These are phyloP conservation scores for Penstemon newberryi DNA, from an alignment of 257 asterid species.

Conservation along the genomic window DNA sequence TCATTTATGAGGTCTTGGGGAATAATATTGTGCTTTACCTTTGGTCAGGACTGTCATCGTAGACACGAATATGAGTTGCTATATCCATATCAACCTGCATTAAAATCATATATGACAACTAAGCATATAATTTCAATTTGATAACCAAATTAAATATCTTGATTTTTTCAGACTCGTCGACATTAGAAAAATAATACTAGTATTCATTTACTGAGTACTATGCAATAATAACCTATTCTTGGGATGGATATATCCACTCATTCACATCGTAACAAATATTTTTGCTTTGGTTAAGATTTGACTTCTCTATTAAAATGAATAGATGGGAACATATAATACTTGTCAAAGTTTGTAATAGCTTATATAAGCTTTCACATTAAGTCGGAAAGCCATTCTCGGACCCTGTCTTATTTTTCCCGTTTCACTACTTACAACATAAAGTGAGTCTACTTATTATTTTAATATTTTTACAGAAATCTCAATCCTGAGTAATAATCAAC, in stretches of 20 bases:
- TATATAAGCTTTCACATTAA: background rate
- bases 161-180: background rate
- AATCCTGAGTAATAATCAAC: background rate
- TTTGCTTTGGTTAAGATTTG: background rate
- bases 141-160: background rate
- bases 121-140: constrained; percentile 6
- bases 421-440: background rate
- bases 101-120: constrained; percentile 5
- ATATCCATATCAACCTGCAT: constrained; percentile 76
- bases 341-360: background rate
- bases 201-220: background rate
- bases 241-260: too few relatives aligned
- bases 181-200: background rate
- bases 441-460: background rate
- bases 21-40: constrained; percentile 36
- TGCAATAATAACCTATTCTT: too few relatives aligned
- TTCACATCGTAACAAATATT: too few relatives aligned
- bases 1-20: constrained; percentile 1
- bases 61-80: constrained; percentile 62
- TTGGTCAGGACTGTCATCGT: constrained; percentile 68
- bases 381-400: background rate
- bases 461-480: too few relatives aligned
- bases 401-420: background rate
- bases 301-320: constrained; percentile 4
- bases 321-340: too few relatives aligned